Conservation (phyloP, 257 asterid species). For the Primulina huaijiensis region DNA sequence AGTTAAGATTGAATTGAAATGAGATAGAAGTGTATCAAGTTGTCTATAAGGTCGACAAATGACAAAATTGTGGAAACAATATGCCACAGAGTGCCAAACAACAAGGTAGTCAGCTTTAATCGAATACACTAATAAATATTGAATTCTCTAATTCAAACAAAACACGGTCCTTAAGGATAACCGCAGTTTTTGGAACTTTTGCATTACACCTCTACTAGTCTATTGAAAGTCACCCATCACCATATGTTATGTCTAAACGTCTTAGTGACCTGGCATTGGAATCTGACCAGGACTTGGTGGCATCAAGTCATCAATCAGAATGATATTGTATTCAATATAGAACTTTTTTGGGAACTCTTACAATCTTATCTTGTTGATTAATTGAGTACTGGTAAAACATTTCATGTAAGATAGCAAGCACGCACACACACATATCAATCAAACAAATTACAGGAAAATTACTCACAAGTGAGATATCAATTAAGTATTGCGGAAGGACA, state of each 20-base stretch:
- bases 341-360: not conserved
- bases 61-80: too few relatives aligned
- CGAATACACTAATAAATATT: not conserved
- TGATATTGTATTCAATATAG: not conserved
- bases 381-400: not conserved
- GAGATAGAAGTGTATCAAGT: too few relatives aligned
- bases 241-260: not conserved
- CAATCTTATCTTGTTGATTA: not conserved
- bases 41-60: not conserved
- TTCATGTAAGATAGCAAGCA: not conserved
- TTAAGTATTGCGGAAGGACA: constrained; percentile 63
- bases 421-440: not conserved
- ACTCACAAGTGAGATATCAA: constrained; percentile 53
- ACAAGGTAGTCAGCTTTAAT: not conserved
- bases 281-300: not conserved
- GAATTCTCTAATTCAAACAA: too few relatives aligned
- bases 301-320: not conserved
- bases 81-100: not conserved
- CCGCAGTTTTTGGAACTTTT: not conserved
- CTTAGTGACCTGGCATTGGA: not conserved
- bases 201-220: not conserved
- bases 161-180: not conserved
- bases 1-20: too few relatives aligned
- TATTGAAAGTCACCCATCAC: not conserved
- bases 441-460: not conserved